These are phyloP conservation scores for Puccinia triticina DNA, from an alignment of 1,284 basidiomycete genomes.

Conservation along the genomic window DNA sequence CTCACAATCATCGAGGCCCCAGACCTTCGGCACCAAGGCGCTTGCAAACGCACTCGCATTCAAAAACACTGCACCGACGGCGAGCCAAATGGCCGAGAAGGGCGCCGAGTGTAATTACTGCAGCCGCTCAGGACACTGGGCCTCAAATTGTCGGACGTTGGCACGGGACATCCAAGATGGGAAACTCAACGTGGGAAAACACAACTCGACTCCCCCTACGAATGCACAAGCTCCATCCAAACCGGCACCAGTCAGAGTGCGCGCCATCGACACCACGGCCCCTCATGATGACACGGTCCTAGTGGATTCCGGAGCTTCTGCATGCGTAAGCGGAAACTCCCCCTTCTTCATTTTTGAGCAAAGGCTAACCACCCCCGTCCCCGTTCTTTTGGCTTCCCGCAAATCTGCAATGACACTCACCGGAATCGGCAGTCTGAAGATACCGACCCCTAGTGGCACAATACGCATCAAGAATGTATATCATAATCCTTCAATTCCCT, in stretches of 20 bases:
- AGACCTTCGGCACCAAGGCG: neutral
- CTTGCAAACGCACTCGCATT: neutral
- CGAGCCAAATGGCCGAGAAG: neutral
- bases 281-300: neutral
- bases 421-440: constrained; percentile 6
- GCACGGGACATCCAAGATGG: neutral
- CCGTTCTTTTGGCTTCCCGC: neutral
- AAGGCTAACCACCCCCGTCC: neutral
- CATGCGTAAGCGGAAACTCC: neutral
- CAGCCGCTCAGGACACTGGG: neutral
- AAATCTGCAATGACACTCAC: neutral
- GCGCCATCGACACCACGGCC: neutral
- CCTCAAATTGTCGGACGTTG: neutral
- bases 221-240: neutral
- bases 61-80: neutral
- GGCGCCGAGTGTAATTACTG: neutral
- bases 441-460: neutral
- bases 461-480: neutral
- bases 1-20: no score
- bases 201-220: neutral
- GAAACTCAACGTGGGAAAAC: neutral
- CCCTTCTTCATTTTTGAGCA: constrained; percentile 1
- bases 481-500: neutral
- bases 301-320: neutral
- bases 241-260: neutral